These are phyloP conservation scores for Camelina neglecta DNA, from an alignment of 345 rosid genomes.

Conservation along the genomic window DNA sequence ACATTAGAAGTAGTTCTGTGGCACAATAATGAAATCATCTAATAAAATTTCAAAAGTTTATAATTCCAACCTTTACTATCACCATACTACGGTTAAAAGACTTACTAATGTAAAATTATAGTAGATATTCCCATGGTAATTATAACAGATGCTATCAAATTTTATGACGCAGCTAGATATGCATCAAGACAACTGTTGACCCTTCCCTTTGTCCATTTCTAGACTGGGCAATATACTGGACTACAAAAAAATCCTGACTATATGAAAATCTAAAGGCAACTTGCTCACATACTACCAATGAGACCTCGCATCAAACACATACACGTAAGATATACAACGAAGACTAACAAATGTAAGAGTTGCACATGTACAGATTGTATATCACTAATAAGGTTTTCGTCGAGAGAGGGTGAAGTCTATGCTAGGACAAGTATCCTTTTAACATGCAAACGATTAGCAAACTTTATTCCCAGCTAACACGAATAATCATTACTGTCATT, in stretches of 20 bases:
- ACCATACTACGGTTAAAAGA: background rate
- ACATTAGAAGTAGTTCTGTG: background rate
- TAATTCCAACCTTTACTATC: background rate
- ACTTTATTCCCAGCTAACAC: conserved; percentile 20
- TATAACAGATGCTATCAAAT: background rate
- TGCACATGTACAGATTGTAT: background rate
- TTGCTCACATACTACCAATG: conserved; percentile 17
- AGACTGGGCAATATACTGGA: background rate
- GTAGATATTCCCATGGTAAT: background rate
- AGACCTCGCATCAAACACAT: conserved; percentile 5
- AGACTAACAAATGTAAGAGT: background rate
- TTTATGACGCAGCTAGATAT: conserved; percentile 14
- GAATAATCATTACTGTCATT: conserved; percentile 8
- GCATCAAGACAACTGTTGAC: conserved; percentile 24
- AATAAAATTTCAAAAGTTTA: background rate
- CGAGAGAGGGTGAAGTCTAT: conserved; percentile 10
- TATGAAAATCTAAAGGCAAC: background rate
- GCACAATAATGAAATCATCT: conserved; percentile 3
- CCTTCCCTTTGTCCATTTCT: conserved; percentile 5
- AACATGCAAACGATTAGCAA: background rate
- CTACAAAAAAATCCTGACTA: background rate
- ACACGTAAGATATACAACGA: background rate
- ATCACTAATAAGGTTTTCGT: background rate
- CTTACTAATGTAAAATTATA: conserved; percentile 2
- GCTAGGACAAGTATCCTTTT: conserved; percentile 11